Evolutionary conservation across 1,139 yeast species (phyloP), one percentile per base, ranked within the genome.

Genomic region (Pichia sp.): DNA sequence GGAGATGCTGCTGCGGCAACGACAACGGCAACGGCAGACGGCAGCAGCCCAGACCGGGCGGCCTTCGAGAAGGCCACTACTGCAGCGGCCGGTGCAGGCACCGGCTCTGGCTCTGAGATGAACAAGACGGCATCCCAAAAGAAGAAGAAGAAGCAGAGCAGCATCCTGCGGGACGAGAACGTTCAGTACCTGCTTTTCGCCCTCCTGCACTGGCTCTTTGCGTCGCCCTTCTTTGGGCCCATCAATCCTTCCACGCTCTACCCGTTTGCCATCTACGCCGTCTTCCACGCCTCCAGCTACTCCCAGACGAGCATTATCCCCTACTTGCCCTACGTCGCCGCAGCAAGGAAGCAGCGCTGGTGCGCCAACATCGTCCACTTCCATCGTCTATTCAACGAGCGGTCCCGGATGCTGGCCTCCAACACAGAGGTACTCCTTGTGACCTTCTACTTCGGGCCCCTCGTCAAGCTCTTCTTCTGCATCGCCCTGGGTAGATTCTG

Each of bases 241-340:
- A 59, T 62, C 10, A 60, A 58, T 39, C 53, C 62, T 6, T 59
- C 63, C 19, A 58, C 61, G 3, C 51, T 79, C 44, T 77, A 77
- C 61, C 76, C 85, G 28, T 82, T 79, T 55, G 70, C 74, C 3
- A 76, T 82, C n/a, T 82, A 75, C 65, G 78, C 85, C 0, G 56
- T 78, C 3, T 82, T 82, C 70, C 87, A 82, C 66, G 68, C 76
- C 23, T 66, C 80, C 55, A 72, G 74, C 39, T 82, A 82, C 66
- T 74, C 79, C 51, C 71, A 68, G 51, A 62, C 65, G 22, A 64
- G 64, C 46, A 46, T 73, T 28, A 56, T 73, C 47, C 69, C 69
- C 37, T 58, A 60, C 46, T 36, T 68, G 34, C 71, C 74, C 1
- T 53, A 63, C 25, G 6, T 61, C 13, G 31, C 56, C 4, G 39